phyloP scores from a whole-genome alignment of 1,139 yeast species.

The Citeromyces hawaiiensis region DNA sequence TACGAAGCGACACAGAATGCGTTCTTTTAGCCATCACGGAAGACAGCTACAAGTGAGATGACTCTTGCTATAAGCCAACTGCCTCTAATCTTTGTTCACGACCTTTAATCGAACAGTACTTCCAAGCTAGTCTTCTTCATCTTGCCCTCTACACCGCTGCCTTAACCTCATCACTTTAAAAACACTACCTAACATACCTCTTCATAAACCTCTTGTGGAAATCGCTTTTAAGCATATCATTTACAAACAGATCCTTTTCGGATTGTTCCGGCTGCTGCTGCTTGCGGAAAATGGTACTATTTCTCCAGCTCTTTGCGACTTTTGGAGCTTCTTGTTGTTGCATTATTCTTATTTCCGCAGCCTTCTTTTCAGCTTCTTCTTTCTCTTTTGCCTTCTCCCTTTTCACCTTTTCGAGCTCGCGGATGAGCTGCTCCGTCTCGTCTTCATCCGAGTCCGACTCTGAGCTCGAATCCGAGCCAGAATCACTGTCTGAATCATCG shows the following conservation, averaged over 20 bases:
- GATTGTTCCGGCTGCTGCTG: conserved; percentile 16
- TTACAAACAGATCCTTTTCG: conserved; percentile 28
- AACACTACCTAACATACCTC: conserved; percentile 36
- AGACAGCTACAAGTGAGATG: no score
- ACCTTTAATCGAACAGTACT: no score
- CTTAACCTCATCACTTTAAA: no score
- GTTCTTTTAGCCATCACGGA: no score
- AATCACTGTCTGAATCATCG: conserved; percentile 2
- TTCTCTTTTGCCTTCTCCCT: conserved; percentile 16
- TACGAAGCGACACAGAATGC: no score
- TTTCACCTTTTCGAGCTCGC: conserved; percentile 27
- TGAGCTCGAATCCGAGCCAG: conserved; percentile 1
- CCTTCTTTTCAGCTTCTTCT: conserved; percentile 14
- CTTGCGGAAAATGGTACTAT: conserved; percentile 30
- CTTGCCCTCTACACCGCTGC: no score
- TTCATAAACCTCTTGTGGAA: conserved; percentile 61
- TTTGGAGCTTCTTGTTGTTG: conserved; percentile 8
- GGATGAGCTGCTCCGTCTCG: conserved; percentile 20
- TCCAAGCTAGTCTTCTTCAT: no score
- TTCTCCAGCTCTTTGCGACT: conserved; percentile 41
- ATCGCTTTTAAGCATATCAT: conserved; percentile 55
- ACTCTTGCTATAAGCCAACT: no score
- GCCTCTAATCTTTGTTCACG: no score
- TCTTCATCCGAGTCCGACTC: conserved; percentile 14
- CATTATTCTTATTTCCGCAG: conserved; percentile 6